Conservation (phyloP, 2,329 filamentous ascomycete genomes). For the Aspergillus awamori region DNA sequence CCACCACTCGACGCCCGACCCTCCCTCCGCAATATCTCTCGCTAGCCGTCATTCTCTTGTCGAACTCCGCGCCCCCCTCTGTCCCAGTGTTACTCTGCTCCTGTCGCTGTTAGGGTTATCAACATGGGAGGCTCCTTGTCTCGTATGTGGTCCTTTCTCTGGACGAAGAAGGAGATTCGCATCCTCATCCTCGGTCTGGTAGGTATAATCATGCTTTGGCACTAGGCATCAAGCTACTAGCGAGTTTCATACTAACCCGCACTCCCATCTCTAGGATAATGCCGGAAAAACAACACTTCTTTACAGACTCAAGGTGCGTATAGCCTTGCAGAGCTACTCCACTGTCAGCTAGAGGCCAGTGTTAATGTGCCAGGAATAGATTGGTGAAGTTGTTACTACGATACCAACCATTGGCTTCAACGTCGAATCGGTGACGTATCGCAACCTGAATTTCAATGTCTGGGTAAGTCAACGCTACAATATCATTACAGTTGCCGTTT, state of each 20-base stretch:
- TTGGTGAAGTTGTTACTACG: conserved; percentile 97
- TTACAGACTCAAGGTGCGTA: conserved; percentile 84
- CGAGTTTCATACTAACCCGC: conserved; percentile 21
- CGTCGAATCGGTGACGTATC: conserved; percentile 97
- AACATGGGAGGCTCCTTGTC: conserved; percentile 61
- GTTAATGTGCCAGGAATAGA: conserved; percentile 56
- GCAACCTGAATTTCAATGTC: conserved; percentile 97
- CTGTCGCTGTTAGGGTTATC: conserved; percentile 20
- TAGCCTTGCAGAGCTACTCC: not conserved
- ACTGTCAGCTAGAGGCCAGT: not conserved
- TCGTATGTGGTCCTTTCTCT: conserved; percentile 71
- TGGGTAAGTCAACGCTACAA: conserved; percentile 66
- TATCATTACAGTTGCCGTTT: not conserved
- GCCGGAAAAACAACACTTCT: conserved; percentile 96
- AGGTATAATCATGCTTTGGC: conserved; percentile 43
- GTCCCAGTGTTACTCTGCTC: conserved; percentile 8
- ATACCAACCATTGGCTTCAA: conserved; percentile 99
- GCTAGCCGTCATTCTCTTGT: conserved; percentile 1
- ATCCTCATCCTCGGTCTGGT: conserved; percentile 94
- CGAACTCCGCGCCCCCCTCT: conserved; percentile 6
- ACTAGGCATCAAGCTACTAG: conserved; percentile 8
- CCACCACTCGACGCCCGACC: not conserved
- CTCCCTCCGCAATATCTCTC: not conserved
- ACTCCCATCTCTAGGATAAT: conserved; percentile 70
- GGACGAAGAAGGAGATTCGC: conserved; percentile 95